A percentile compares a stretch with the other conserved stretches of the same genome.
phyloP scores from a whole-genome alignment of 2,329 filamentous ascomycete genomes.

The Colletotrichum somersetense region DNA sequence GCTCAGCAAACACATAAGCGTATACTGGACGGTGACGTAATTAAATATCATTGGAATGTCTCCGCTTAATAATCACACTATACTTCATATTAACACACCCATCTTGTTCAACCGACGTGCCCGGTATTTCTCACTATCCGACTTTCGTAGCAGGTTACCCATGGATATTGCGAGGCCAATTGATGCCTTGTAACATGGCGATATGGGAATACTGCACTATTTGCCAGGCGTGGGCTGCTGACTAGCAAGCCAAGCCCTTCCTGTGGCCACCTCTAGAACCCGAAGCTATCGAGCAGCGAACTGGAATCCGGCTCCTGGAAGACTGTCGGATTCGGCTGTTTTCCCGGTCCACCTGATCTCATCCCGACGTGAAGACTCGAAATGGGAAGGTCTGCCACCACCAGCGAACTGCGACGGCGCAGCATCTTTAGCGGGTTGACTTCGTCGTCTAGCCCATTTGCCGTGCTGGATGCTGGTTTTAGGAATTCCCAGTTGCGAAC shows the following conservation, averaged over 20 bases:
- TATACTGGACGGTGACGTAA: conserved; percentile 3
- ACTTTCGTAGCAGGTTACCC: not conserved
- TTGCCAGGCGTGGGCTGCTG: not conserved
- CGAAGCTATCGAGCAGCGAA: conserved; percentile 92
- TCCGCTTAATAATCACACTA: conserved; percentile 3
- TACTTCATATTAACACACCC: no score
- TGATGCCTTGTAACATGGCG: no score
- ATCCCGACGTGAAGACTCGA: conserved; percentile 57
- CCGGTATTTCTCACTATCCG: not conserved
- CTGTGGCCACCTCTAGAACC: conserved; percentile 69
- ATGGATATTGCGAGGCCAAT: not conserved
- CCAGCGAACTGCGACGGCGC: conserved; percentile 79
- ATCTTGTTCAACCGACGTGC: not conserved
- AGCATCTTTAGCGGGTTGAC: conserved; percentile 77
- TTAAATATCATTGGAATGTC: not conserved
- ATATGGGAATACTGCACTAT: not conserved
- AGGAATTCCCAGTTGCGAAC: conserved; percentile 88
- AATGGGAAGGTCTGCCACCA: conserved; percentile 79
- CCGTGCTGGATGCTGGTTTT: conserved; percentile 54
- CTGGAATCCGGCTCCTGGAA: conserved; percentile 95
- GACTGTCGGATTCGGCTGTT: conserved; percentile 75
- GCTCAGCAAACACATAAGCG: not conserved
- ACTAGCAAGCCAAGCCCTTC: not conserved
- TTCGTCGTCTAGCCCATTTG: conserved; percentile 58
- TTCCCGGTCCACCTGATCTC: conserved; percentile 57